A percentile compares a stretch with the other conserved stretches of the same genome.
Conservation (phyloP, 495 filamentous ascomycete genomes). For the Xylaria acuta region DNA sequence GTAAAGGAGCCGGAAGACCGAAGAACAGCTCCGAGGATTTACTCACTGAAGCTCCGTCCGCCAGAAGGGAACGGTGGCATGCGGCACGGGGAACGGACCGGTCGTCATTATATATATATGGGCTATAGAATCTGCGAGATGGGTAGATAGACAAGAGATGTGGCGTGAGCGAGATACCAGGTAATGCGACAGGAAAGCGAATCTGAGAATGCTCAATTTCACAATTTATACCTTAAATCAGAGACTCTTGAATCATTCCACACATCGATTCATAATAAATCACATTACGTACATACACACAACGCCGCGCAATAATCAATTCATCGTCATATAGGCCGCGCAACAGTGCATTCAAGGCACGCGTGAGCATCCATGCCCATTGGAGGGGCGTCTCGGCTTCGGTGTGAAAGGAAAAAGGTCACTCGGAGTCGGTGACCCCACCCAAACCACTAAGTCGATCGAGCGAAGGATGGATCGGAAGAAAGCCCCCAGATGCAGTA, state of each 20-base stretch:
- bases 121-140: not conserved
- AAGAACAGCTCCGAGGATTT: not conserved
- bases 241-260: not conserved
- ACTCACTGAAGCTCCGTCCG: conserved; percentile 40
- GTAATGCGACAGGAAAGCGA: too few species aligned
- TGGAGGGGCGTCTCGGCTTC: not conserved
- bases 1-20: not conserved
- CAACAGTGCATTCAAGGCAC: not conserved
- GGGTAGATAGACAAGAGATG: not conserved
- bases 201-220: too few species aligned
- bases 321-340: not conserved
- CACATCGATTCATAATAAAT: not conserved
- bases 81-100: conserved; percentile 37
- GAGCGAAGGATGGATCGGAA: not conserved
- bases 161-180: not conserved
- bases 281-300: not conserved
- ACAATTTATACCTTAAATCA: too few species aligned
- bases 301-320: not conserved
- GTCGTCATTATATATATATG: conserved; percentile 1
- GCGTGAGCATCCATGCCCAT: not conserved
- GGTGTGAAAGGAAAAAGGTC: not conserved
- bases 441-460: not conserved
- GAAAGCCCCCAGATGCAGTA: not conserved
- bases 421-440: conserved; percentile 9
- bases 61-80: conserved; percentile 47